phyloP scores from a whole-genome alignment of 1,284 basidiomycete genomes.

The Heimioporus retisporus region DNA sequence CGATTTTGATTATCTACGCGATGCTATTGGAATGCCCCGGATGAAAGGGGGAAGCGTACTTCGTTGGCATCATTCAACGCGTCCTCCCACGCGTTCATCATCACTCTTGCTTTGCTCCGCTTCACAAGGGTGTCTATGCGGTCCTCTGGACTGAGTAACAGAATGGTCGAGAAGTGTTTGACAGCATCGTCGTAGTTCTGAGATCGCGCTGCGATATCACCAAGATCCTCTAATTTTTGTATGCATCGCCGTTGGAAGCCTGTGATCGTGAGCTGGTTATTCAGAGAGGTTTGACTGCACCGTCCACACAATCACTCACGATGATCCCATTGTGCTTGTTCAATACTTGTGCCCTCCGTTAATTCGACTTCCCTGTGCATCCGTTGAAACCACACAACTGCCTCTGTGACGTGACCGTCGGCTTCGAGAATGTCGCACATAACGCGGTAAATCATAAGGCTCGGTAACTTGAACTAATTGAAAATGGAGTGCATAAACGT shows the following conservation, averaged over 20 bases:
- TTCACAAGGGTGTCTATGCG: neutral
- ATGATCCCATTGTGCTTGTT: neutral
- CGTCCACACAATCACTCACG: neutral
- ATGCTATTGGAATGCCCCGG: neutral
- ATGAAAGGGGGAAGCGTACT: neutral
- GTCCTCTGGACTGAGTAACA: neutral
- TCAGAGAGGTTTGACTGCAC: neutral
- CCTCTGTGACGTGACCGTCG: neutral
- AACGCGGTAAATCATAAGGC: neutral
- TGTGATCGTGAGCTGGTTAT: neutral
- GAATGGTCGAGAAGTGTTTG: neutral
- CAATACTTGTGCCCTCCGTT: neutral
- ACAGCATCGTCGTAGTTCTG: neutral
- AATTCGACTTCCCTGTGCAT: neutral
- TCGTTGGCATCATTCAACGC: constrained; percentile 9
- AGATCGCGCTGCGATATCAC: neutral
- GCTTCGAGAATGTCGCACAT: constrained; percentile 1
- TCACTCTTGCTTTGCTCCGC: constrained; percentile 1
- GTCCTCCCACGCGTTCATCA: constrained; percentile 5
- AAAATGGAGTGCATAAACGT: neutral
- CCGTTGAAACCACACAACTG: neutral
- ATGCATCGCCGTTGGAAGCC: neutral
- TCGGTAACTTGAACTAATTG: constrained; percentile 5
- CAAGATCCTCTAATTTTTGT: neutral
- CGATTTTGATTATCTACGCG: neutral